Conservation (phyloP, 1,284 basidiomycete species). For the Takashimella tepidaria region DNA sequence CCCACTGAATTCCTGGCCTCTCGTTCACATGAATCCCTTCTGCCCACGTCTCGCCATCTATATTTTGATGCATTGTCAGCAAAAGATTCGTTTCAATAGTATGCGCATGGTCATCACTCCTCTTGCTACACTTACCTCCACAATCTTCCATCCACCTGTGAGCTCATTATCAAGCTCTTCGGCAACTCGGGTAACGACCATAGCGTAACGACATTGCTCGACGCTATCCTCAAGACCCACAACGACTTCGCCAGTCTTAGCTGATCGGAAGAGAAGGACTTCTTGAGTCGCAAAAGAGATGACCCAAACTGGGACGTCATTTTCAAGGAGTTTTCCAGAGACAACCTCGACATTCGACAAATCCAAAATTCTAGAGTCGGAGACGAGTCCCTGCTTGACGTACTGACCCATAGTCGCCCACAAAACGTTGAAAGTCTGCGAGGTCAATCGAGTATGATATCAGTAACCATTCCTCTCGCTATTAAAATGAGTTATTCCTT, state of each 20-base stretch:
- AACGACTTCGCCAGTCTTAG: slow-evolving; percentile 74
- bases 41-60: slow-evolving; percentile 35
- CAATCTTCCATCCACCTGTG: slow-evolving; percentile 96
- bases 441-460: too few relatives aligned
- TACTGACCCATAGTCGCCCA: slow-evolving; percentile 98
- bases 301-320: slow-evolving; percentile 84
- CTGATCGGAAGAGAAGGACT: slow-evolving; percentile 84
- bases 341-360: slow-evolving; percentile 87
- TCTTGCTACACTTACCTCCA: slow-evolving; percentile 64
- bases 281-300: slow-evolving; percentile 93
- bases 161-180: slow-evolving; percentile 83
- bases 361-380: slow-evolving; percentile 86
- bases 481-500: neutral
- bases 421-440: slow-evolving; percentile 86
- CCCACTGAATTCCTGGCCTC: too few relatives aligned
- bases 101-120: neutral
- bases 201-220: slow-evolving; percentile 88
- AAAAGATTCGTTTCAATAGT: neutral
- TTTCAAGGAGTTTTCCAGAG: slow-evolving; percentile 76
- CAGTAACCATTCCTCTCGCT: too few relatives aligned
- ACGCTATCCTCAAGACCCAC: slow-evolving; percentile 85
- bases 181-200: slow-evolving; percentile 81
- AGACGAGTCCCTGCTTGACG: slow-evolving; percentile 78
- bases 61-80: too few relatives aligned
- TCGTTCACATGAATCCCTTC: slow-evolving; percentile 22